These are phyloP conservation scores for Pleurotus ostreatus DNA, from an alignment of 768 basidiomycete genomes.

Conservation along the genomic window DNA sequence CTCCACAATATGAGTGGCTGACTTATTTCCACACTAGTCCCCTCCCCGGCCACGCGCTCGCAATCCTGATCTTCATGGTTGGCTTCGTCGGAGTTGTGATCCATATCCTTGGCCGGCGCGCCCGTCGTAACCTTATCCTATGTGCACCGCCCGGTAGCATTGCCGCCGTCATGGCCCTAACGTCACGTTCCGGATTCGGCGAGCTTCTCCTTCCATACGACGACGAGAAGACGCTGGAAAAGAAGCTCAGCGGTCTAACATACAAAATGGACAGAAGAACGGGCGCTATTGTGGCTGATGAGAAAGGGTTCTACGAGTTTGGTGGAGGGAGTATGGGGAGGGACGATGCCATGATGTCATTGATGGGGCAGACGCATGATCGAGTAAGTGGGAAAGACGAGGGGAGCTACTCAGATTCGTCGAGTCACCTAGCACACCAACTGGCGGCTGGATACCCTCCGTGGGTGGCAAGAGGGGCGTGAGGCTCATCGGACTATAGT, in stretches of 20 bases:
- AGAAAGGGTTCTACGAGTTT: slow-evolving; percentile 22
- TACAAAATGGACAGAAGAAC: slow-evolving; percentile 57
- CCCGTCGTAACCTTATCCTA: slow-evolving; percentile 46
- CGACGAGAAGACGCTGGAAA: slow-evolving; percentile 35
- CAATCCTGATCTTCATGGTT: slow-evolving; percentile 41
- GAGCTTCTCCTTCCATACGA: slow-evolving; percentile 60
- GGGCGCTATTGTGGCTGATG: slow-evolving; percentile 60
- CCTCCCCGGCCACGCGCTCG: slow-evolving; percentile 48
- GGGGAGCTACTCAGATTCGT: background rate
- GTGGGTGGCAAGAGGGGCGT: slow-evolving; percentile 3
- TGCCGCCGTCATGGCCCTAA: slow-evolving; percentile 51
- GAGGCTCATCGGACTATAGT: background rate
- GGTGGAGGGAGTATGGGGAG: slow-evolving; percentile 19
- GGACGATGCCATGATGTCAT: slow-evolving; percentile 35
- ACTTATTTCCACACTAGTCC: slow-evolving; percentile 29
- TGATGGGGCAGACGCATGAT: slow-evolving; percentile 22
- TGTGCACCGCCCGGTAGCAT: slow-evolving; percentile 58
- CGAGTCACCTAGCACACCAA: background rate
- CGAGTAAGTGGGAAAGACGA: background rate
- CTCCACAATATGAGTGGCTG: background rate
- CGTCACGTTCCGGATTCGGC: slow-evolving; percentile 59
- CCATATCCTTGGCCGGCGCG: slow-evolving; percentile 42
- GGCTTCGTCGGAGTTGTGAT: slow-evolving; percentile 44
- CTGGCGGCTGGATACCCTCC: slow-evolving; percentile 6
- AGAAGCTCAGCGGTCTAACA: slow-evolving; percentile 44